Percentiles rank a stretch among this genome's conserved stretches.
phyloP scores from a whole-genome alignment of 306 rosid species.

The Ormosia semicastrata region DNA sequence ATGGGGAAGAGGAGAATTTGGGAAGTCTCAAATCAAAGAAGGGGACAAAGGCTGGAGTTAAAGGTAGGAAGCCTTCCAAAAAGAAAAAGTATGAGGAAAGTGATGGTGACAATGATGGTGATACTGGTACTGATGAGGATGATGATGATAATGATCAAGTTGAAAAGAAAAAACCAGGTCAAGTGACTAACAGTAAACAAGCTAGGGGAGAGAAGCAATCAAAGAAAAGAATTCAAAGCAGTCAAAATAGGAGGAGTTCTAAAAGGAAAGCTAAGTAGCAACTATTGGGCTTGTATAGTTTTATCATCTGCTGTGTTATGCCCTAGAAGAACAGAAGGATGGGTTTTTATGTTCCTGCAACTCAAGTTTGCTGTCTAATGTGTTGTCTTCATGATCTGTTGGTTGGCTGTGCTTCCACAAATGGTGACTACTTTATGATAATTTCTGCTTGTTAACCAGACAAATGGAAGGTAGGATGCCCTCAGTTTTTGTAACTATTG shows the following conservation, averaged over 20 bases:
- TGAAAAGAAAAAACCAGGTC: slow-evolving; percentile 39
- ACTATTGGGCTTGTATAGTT: not conserved
- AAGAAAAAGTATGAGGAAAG: slow-evolving; percentile 53
- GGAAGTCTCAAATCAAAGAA: slow-evolving; percentile 47
- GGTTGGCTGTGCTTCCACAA: not conserved
- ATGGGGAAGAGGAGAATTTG: slow-evolving; percentile 31
- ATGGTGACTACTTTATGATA: slow-evolving; percentile 9
- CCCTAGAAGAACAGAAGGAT: slow-evolving; percentile 20
- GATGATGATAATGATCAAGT: slow-evolving; percentile 36
- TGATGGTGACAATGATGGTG: slow-evolving; percentile 36
- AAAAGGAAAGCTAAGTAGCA: slow-evolving; percentile 60
- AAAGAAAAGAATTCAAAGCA: slow-evolving; percentile 47
- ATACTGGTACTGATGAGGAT: slow-evolving; percentile 26
- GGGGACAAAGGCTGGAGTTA: slow-evolving; percentile 50
- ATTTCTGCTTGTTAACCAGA: slow-evolving; percentile 14
- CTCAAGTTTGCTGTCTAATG: not conserved
- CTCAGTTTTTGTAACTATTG: slow-evolving; percentile 27
- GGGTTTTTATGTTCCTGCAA: slow-evolving; percentile 8
- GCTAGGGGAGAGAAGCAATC: slow-evolving; percentile 43
- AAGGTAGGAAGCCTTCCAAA: slow-evolving; percentile 44
- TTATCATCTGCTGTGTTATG: slow-evolving; percentile 3
- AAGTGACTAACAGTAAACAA: slow-evolving; percentile 18
- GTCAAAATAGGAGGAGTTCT: slow-evolving; percentile 39
- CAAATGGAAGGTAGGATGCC: slow-evolving; percentile 5
- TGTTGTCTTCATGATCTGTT: slow-evolving; percentile 8